Base-by-base conservation (phyloP, 2,329 filamentous ascomycete species). In the Apiospora koreana region DNA sequence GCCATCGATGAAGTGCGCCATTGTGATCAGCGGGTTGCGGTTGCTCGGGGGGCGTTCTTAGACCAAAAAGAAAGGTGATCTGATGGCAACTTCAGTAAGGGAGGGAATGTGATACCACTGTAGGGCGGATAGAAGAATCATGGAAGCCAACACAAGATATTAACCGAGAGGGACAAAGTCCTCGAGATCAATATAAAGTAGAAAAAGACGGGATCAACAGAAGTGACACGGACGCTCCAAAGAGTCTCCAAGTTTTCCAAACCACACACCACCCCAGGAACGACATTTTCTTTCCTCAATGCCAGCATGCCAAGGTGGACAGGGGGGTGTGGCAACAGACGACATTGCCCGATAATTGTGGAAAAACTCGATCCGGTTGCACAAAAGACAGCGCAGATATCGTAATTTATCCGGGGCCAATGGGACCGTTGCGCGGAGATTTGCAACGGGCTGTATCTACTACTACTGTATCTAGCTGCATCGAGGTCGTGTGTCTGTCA, bases 1-100 rank as follows among this genome's bases (percentile, higher is more conserved):
- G 69, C 74, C 74, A 46, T 75, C 73, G 12, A 75, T 75, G 54
- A 73, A 71, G 68, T 73, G 73, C 23, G 71, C 72, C 74, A 75
- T 75, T 18, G 68, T 72, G 64, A 38, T 25, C 8, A 41, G 28
- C 31, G 64, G 64, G 12, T 41, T n/a, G 12, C 23, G 3, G 28
- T n/a, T 16, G 21, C 35, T 65, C 62, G 35, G 35, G 14, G 38
- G 12, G 12, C 12, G 38, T 66, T 45, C 38, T 35, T 58, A 43
- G 12, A 10, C 64, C 14, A 43, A 66, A 45, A 66, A 28, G 12
- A 45, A 42, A 45, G 2, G 7, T 12, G 21, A 62, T n/a, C 28
- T 38, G 8, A 12, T 31, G 21, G 18, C 54, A 14, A 9, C 54
- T 38, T 28, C 18, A 35, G 28, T n/a, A 62, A 38, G 54, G 54